phyloP scores from a whole-genome alignment of 2,329 filamentous ascomycete species.

The Purpureocillium lavendulum region DNA sequence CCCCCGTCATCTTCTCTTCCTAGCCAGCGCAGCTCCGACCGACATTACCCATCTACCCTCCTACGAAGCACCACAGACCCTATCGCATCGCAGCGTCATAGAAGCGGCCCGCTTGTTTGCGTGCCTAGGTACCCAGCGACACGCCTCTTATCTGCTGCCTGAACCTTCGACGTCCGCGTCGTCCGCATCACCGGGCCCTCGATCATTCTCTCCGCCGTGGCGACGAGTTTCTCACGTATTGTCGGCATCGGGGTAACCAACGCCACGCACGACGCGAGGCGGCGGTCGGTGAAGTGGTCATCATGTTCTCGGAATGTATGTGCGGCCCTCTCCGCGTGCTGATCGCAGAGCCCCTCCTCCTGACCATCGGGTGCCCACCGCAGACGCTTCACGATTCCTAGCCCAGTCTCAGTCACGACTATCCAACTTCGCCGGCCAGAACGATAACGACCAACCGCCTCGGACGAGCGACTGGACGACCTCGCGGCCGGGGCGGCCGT shows the following conservation, averaged over 20 bases:
- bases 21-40: background rate
- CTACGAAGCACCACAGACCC: too few relatives aligned
- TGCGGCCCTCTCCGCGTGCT: slow-evolving; percentile 10
- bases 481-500: slow-evolving; percentile 22
- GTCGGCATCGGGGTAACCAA: slow-evolving; percentile 2
- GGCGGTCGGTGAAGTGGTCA: slow-evolving; percentile 23
- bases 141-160: too few relatives aligned
- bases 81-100: too few relatives aligned
- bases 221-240: background rate
- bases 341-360: background rate
- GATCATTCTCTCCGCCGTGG: background rate
- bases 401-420: slow-evolving; percentile 92
- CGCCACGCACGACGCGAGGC: slow-evolving; percentile 16
- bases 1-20: background rate
- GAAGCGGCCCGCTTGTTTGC: too few relatives aligned
- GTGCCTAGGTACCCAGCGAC: too few relatives aligned
- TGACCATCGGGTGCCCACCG: slow-evolving; percentile 10
- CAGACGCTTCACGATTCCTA: slow-evolving; percentile 94
- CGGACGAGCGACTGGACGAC: slow-evolving; percentile 23
- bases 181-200: background rate
- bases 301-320: slow-evolving; percentile 73
- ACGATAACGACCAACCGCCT: slow-evolving; percentile 31
- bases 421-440: slow-evolving; percentile 56
- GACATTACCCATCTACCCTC: background rate
- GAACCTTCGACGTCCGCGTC: background rate